Percentiles rank a stretch among this genome's conserved stretches.
Conservation (phyloP, 2,329 filamentous ascomycete species). For the Pseudogymnoascus sp. region DNA sequence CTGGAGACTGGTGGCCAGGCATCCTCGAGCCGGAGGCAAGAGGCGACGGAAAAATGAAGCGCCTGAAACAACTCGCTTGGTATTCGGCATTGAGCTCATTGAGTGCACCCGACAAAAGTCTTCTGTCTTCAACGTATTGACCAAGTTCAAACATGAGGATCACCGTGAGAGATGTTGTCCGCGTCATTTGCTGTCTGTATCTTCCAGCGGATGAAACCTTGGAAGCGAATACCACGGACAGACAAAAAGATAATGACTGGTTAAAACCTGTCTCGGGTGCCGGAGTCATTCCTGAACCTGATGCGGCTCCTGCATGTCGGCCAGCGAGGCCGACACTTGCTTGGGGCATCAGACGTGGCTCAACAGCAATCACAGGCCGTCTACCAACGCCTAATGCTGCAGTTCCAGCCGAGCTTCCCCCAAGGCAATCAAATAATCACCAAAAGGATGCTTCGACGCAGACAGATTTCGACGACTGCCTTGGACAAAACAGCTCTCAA, state of each 20-base stretch:
- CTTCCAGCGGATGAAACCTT: not conserved
- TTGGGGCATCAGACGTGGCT: not conserved
- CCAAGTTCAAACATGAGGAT: not conserved
- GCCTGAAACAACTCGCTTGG: not conserved
- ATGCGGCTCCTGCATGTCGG: not conserved
- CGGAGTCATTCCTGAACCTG: not conserved
- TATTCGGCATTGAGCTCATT: not conserved
- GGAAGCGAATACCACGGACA: not conserved
- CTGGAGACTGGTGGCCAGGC: too few species aligned
- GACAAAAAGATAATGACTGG: not conserved
- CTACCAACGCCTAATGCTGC: not conserved
- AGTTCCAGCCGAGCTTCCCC: not conserved
- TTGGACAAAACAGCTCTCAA: not conserved
- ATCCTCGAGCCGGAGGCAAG: not conserved
- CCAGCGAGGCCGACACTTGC: not conserved
- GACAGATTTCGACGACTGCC: not conserved
- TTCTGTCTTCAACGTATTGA: not conserved
- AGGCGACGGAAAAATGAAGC: slow-evolving; percentile 1
- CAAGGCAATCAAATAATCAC: not conserved
- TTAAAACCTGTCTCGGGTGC: not conserved
- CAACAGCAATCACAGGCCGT: not conserved
- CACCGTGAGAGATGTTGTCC: not conserved
- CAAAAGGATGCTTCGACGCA: not conserved
- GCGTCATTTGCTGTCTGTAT: not conserved
- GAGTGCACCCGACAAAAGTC: not conserved